phyloP scores from a whole-genome alignment of 352 stramenopile species.

The Globisporangium barbulae region DNA sequence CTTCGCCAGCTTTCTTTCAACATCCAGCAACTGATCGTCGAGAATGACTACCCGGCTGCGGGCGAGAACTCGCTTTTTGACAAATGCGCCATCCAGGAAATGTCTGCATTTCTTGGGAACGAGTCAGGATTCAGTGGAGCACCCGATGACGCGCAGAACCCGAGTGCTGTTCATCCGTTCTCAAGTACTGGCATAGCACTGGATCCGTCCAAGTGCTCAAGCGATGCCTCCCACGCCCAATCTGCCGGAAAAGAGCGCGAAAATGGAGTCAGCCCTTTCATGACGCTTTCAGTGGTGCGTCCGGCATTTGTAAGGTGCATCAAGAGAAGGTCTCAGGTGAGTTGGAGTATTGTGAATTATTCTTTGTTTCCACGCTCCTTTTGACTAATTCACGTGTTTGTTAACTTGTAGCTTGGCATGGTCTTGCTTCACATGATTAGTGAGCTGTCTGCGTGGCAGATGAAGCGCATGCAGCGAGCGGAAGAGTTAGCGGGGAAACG shows the following conservation, averaged over 20 bases:
- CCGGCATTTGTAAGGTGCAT: constrained; percentile 37
- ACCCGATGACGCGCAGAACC: not conserved
- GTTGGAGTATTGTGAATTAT: not conserved
- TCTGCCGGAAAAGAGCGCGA: not conserved
- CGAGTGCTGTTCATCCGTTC: constrained; percentile 15
- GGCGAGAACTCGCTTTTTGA: constrained; percentile 42
- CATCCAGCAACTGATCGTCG: constrained; percentile 55
- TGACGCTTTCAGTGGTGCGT: constrained; percentile 16
- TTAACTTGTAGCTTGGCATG: constrained; percentile 53
- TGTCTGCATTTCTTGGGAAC: constrained; percentile 34
- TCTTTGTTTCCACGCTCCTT: not conserved
- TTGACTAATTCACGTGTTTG: constrained; percentile 6
- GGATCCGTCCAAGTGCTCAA: not conserved
- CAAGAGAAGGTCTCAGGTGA: constrained; percentile 70
- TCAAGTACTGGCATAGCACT: too few relatives aligned
- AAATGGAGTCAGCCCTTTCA: constrained; percentile 8
- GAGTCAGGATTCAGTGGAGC: constrained; percentile 3
- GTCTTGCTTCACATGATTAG: constrained; percentile 70
- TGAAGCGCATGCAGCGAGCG: constrained; percentile 87
- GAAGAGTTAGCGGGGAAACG: constrained; percentile 66
- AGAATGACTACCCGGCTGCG: constrained; percentile 22
- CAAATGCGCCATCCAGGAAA: constrained; percentile 52
- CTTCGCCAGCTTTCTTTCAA: constrained; percentile 39
- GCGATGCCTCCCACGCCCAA: not conserved
- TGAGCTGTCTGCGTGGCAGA: constrained; percentile 83